phyloP scores from a whole-genome alignment of 2,329 filamentous ascomycete genomes.

The Cytospora mali region DNA sequence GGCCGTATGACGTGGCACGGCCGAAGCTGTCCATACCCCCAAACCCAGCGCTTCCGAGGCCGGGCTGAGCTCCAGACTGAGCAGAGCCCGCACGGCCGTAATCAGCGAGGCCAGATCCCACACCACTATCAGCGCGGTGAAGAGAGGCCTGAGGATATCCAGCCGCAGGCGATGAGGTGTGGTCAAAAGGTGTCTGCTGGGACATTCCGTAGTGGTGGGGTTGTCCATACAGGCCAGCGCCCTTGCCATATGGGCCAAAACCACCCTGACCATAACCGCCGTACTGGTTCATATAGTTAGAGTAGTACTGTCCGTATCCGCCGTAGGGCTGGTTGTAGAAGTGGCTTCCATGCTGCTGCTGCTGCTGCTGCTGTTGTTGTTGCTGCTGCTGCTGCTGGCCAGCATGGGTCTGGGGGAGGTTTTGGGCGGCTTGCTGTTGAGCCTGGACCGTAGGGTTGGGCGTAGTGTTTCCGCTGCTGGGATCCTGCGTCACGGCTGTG shows the following conservation, averaged over 20 bases:
- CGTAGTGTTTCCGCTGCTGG: conserved; percentile 87
- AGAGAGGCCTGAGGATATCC: conserved; percentile 58
- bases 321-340: conserved; percentile 62
- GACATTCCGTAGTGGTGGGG: conserved; percentile 58
- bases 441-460: conserved; percentile 74
- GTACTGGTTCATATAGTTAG: conserved; percentile 60
- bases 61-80: conserved; percentile 53
- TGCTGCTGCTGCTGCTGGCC: conserved; percentile 48
- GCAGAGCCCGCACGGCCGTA: conserved; percentile 55
- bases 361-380: too few species aligned
- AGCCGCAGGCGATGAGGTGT: conserved; percentile 54
- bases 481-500: conserved; percentile 65
- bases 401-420: conserved; percentile 42
- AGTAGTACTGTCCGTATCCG: conserved; percentile 66
- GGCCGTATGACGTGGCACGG: conserved; percentile 57
- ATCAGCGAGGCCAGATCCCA: conserved; percentile 55
- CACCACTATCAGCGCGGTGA: conserved; percentile 52
- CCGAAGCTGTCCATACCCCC: conserved; percentile 57
- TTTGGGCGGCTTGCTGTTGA: conserved; percentile 42
- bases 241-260: conserved; percentile 59
- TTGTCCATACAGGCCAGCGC: conserved; percentile 55
- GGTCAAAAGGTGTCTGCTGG: conserved; percentile 60
- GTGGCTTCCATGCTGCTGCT: conserved; percentile 40
- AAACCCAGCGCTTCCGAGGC: conserved; percentile 54
- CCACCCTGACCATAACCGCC: conserved; percentile 55